Evolutionary conservation across 768 basidiomycete genomes (phyloP).

Genomic region (Russula olivacea): DNA sequence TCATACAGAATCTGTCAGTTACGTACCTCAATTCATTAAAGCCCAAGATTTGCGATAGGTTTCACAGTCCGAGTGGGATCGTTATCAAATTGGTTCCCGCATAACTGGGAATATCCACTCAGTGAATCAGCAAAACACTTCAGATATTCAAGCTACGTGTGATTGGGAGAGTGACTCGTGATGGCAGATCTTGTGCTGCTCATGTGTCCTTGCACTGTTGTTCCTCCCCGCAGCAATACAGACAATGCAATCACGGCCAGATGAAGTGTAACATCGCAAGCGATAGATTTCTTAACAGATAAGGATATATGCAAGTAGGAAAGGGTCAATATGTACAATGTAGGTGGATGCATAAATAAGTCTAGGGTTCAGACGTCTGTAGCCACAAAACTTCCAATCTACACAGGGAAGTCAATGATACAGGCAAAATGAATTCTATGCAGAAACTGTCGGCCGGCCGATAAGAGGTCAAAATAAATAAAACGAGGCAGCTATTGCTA

Average conservation of each 20-base stretch:
- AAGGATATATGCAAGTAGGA: background rate
- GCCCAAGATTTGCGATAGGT: background rate
- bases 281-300: background rate
- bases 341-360: constrained; percentile 10
- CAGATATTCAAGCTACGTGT: background rate
- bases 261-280: background rate
- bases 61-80: background rate
- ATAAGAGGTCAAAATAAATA: background rate
- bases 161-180: background rate
- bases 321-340: background rate
- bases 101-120: background rate
- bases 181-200: background rate
- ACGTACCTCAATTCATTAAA: background rate
- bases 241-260: background rate
- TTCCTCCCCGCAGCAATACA: constrained; percentile 2
- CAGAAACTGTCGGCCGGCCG: background rate
- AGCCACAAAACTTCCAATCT: constrained; percentile 6
- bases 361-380: background rate
- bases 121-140: background rate
- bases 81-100: background rate
- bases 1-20: constrained; percentile 20
- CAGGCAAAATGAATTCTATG: background rate
- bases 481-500: constrained; percentile 14
- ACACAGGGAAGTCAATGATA: constrained; percentile 2
- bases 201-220: constrained; percentile 1